Conservation (phyloP, 352 stramenopile species). For the Phytophthora citrophthora region DNA sequence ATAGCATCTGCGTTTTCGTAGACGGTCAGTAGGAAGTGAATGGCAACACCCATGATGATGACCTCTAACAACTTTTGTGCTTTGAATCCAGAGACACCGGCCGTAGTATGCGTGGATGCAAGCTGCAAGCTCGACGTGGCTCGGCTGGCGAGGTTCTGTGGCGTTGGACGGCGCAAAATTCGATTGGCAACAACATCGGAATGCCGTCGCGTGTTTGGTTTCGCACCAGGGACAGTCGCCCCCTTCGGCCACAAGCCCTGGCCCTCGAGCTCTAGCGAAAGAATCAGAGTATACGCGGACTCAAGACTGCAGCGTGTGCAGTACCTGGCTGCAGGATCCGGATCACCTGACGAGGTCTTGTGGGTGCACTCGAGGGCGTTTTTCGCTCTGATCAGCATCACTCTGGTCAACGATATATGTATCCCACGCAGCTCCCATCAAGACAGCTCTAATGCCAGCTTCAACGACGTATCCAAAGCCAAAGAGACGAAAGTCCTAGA, state of each 20-base stretch:
- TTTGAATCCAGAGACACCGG: conserved; percentile 39
- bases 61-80: background rate
- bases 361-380: conserved; percentile 48
- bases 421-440: background rate
- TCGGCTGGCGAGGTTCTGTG: conserved; percentile 48
- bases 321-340: conserved; percentile 52
- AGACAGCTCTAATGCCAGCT: background rate
- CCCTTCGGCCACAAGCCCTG: conserved; percentile 54
- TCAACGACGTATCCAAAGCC: background rate
- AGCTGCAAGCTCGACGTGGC: conserved; percentile 59
- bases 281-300: conserved; percentile 51
- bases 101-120: conserved; percentile 62
- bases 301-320: conserved; percentile 29
- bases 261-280: background rate
- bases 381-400: conserved; percentile 47
- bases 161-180: conserved; percentile 66
- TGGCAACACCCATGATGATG: too few species aligned
- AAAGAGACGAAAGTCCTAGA: conserved; percentile 27
- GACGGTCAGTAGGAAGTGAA: conserved; percentile 35
- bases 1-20: conserved; percentile 79
- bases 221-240: conserved; percentile 65
- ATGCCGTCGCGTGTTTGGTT: conserved; percentile 65
- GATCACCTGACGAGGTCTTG: conserved; percentile 52
- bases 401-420: conserved; percentile 40
- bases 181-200: conserved; percentile 64